Conservation (phyloP, 2,329 filamentous ascomycete species). For the Ophiostoma sp. region DNA sequence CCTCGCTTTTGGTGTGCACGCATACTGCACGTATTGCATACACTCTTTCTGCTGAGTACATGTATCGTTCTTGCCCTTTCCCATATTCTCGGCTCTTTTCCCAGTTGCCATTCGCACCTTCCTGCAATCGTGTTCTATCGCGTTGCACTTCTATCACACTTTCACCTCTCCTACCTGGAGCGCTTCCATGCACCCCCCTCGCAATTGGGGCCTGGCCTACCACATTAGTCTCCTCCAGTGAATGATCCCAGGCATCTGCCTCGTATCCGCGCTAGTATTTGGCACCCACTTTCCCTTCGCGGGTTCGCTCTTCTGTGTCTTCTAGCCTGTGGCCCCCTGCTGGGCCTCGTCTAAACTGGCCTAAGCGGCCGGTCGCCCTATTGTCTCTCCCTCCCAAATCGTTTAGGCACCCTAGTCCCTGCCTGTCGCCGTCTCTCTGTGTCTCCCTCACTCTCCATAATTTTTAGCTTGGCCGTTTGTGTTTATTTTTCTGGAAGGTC, state of each 20-base stretch:
- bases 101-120: slow-evolving; percentile 1
- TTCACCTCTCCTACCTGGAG: not conserved
- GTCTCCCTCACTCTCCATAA: not conserved
- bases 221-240: not conserved
- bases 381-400: not conserved
- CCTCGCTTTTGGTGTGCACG: not conserved
- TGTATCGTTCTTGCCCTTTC: not conserved
- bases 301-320: slow-evolving; percentile 8
- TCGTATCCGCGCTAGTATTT: slow-evolving; percentile 23
- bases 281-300: not conserved
- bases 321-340: slow-evolving; percentile 1
- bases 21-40: too few relatives aligned
- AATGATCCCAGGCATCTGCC: slow-evolving; percentile 11
- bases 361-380: not conserved
- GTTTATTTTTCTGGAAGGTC: slow-evolving; percentile 3
- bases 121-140: not conserved
- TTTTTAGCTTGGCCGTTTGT: not conserved
- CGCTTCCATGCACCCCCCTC: not conserved
- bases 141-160: slow-evolving; percentile 1
- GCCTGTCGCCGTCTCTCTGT: not conserved
- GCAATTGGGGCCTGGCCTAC: not conserved
- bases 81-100: not conserved
- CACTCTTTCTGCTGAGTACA: too few relatives aligned
- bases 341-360: slow-evolving; percentile 1
- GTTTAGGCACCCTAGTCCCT: not conserved